Percentiles rank a stretch among this genome's conserved stretches.
Evolutionary conservation across 2,329 filamentous ascomycete genomes (phyloP).

Genomic region (Leptographium wingfieldii): DNA sequence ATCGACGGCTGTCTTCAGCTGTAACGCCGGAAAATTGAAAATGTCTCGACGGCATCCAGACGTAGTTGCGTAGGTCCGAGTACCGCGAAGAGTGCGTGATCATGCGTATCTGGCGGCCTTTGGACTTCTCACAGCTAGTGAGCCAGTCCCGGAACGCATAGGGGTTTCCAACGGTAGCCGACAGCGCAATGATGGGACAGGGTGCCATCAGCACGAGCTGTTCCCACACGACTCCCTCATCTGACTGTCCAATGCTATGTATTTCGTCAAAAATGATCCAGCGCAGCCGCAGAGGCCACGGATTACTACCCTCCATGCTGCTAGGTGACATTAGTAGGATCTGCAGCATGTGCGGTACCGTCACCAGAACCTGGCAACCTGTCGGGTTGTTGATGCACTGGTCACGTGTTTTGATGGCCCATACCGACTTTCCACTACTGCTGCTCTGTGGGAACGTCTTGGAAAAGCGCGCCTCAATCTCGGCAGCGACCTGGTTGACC

Average conservation of each 20-base stretch:
- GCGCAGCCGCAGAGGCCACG: slow-evolving; percentile 56
- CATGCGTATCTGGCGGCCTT: slow-evolving; percentile 52
- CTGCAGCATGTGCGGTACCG: slow-evolving; percentile 65
- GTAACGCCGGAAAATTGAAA: slow-evolving; percentile 33
- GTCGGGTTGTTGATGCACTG: slow-evolving; percentile 61
- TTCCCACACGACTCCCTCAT: slow-evolving; percentile 69
- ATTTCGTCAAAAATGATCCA: slow-evolving; percentile 76
- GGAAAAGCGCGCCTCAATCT: slow-evolving; percentile 61
- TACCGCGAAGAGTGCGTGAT: slow-evolving; percentile 58
- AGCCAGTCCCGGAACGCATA: slow-evolving; percentile 59
- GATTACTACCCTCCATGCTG: slow-evolving; percentile 33
- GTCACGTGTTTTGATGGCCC: slow-evolving; percentile 68
- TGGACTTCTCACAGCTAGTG: slow-evolving; percentile 45
- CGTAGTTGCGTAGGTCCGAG: slow-evolving; percentile 66
- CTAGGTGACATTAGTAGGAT: slow-evolving; percentile 59
- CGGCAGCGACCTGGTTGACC: slow-evolving; percentile 73
- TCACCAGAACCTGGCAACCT: slow-evolving; percentile 63
- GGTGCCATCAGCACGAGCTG: slow-evolving; percentile 61
- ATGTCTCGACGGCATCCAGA: slow-evolving; percentile 39
- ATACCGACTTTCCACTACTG: slow-evolving; percentile 43
- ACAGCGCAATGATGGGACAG: slow-evolving; percentile 67
- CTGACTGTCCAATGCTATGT: slow-evolving; percentile 64
- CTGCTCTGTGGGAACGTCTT: slow-evolving; percentile 46
- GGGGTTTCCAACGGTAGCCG: slow-evolving; percentile 68
- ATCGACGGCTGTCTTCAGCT: slow-evolving; percentile 19